phyloP scores from a whole-genome alignment of 2,329 filamentous ascomycete species.

The Mycosphaerelloides madeirae region DNA sequence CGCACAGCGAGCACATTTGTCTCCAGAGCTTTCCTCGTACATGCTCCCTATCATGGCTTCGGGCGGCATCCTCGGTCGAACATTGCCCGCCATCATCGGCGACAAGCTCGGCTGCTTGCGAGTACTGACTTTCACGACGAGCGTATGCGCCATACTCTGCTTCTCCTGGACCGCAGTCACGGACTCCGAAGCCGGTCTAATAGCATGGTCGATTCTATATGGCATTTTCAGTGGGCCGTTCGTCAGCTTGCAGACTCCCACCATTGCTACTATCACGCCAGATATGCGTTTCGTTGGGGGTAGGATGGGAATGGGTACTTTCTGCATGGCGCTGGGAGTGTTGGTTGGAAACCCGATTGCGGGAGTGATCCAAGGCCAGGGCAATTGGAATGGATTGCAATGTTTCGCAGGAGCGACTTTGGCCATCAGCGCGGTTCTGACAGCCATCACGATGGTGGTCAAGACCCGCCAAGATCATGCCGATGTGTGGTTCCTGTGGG shows the following conservation, averaged over 20 bases:
- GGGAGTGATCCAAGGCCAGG: constrained; percentile 10
- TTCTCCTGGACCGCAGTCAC: constrained; percentile 34
- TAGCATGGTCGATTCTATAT: constrained; percentile 39
- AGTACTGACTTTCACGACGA: constrained; percentile 36
- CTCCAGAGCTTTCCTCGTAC: constrained; percentile 54
- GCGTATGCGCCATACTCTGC: constrained; percentile 15
- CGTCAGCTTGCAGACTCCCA: constrained; percentile 39
- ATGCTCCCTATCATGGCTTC: constrained; percentile 64
- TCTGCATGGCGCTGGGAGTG: constrained; percentile 18
- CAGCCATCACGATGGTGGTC: constrained; percentile 2
- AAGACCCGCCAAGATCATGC: constrained; percentile 1
- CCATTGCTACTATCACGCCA: constrained; percentile 18
- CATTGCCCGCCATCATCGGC: constrained; percentile 42
- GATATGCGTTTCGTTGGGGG: constrained; percentile 19
- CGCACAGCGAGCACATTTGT: not conserved
- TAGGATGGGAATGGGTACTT: constrained; percentile 21
- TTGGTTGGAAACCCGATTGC: constrained; percentile 23
- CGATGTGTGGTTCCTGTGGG: not conserved
- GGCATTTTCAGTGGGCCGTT: constrained; percentile 43
- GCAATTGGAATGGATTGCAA: constrained; percentile 19
- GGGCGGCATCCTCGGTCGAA: constrained; percentile 43
- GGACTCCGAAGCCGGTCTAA: constrained; percentile 28
- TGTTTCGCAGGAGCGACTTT: constrained; percentile 21
- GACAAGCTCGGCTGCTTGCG: constrained; percentile 44
- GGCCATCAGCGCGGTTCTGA: not conserved